Base-by-base conservation (phyloP, 129 eudicot genomes). In the Flaveria bidentis region DNA sequence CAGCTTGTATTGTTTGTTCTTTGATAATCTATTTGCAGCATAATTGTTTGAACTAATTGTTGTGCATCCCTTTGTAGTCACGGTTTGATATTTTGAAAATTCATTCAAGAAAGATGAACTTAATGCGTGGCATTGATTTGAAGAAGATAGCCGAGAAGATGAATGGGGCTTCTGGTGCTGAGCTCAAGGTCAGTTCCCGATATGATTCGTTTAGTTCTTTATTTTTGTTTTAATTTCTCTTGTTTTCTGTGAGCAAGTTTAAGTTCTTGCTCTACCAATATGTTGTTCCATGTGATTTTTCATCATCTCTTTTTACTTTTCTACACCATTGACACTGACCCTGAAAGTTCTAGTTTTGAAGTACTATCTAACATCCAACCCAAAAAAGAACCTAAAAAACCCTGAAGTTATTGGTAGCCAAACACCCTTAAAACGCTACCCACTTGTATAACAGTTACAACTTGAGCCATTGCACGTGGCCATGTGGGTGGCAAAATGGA, bases 111-210 rank as follows among this genome's bases (percentile, higher is more conserved):
- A 84, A n/a, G 56, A 84, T 84, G 87, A 84, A 84, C 52, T 80
- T 84, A 62, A 75, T 84, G 84, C 84, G 84, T 62, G 84, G 84
- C 7, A 79, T 84, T 8, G 82, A 84, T 80, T 67, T 79, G 72
- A 84, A 84, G 82, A 84, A 84, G 80, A 84, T 79, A 22, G 84
- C 82, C 15, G 82, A 75, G 84, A 84, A 84, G 64, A 69, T 84
- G 84, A 75, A 75, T 47, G 84, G 84, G 26, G 87, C 87, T 28
- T 84, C 87, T 0, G 87, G 87, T 69, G 87, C 82, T 30, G 84
- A 83, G 80, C 80, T 83, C 13, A 83, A 83, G 86, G 83, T 83
- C 9, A 45, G 60, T 72, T 76, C 18, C 15, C 23, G 69, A 58
- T 23, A 60, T 60, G 20, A 20, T 13, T 33, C 18, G 58, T 22